Evolutionary conservation across 2,329 filamentous ascomycete genomes (phyloP).

Genomic region (Pseudogymnoascus sp.): DNA sequence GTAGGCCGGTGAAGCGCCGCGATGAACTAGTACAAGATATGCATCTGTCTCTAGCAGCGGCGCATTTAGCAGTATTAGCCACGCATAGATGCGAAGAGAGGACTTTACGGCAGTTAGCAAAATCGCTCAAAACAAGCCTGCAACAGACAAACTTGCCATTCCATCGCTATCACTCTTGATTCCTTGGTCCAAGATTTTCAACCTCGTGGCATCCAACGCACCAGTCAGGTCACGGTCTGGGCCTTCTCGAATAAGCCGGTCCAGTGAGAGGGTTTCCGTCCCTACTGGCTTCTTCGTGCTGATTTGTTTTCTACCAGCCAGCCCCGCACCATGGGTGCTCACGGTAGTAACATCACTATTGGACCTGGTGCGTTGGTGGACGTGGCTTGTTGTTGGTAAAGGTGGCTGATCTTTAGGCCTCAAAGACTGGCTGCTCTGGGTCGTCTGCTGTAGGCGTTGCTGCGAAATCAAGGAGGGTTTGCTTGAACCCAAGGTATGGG

Average conservation of each 20-base stretch:
- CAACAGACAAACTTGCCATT: slow-evolving; percentile 50
- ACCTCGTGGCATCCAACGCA: slow-evolving; percentile 61
- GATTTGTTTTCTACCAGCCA: slow-evolving; percentile 36
- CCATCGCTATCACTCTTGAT: slow-evolving; percentile 71
- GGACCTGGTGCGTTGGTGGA: slow-evolving; percentile 50
- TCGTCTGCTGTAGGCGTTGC: slow-evolving; percentile 43
- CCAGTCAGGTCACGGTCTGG: slow-evolving; percentile 59
- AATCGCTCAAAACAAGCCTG: slow-evolving; percentile 8
- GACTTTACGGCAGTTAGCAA: slow-evolving; percentile 49
- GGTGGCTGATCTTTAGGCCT: slow-evolving; percentile 21
- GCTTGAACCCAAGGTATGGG: slow-evolving; percentile 56
- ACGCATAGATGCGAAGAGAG: slow-evolving; percentile 85
- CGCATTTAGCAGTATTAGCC: slow-evolving; percentile 87
- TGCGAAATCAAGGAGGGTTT: slow-evolving; percentile 53
- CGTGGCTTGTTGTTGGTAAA: slow-evolving; percentile 20
- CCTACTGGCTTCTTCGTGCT: slow-evolving; percentile 39
- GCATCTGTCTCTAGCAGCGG: slow-evolving; percentile 76
- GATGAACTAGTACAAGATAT: slow-evolving; percentile 84
- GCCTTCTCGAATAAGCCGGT: slow-evolving; percentile 71
- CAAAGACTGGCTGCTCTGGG: slow-evolving; percentile 17
- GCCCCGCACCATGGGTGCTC: slow-evolving; percentile 30
- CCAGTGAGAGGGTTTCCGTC: slow-evolving; percentile 55
- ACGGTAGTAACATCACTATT: slow-evolving; percentile 61
- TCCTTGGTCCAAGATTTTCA: slow-evolving; percentile 67
- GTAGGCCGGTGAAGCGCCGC: slow-evolving; percentile 88